Percentiles rank a stretch among this genome's conserved stretches.
phyloP scores from a whole-genome alignment of 345 rosid genomes.

The Stellera chamaejasme region DNA sequence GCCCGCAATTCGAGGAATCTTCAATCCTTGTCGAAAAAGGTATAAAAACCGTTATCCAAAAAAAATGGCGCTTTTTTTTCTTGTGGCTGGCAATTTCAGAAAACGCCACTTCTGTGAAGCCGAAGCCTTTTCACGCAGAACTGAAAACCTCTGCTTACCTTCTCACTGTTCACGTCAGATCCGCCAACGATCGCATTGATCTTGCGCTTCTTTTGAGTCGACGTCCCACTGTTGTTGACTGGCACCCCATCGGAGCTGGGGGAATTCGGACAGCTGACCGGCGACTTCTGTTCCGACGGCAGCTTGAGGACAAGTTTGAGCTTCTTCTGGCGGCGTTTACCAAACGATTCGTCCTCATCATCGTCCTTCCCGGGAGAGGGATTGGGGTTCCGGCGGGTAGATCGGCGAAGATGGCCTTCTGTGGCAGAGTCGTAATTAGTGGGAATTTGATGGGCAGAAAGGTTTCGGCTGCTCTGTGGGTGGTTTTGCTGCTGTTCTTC shows the following conservation, averaged over 20 bases:
- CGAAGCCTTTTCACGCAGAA: not conserved
- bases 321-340: slow-evolving; percentile 41
- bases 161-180: slow-evolving; percentile 29
- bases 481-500: slow-evolving; percentile 13
- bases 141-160: slow-evolving; percentile 26
- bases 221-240: slow-evolving; percentile 18
- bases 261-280: slow-evolving; percentile 17
- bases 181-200: slow-evolving; percentile 44
- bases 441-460: slow-evolving; percentile 15
- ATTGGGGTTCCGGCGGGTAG: slow-evolving; percentile 50
- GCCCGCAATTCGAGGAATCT: slow-evolving; percentile 44
- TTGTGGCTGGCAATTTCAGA: not conserved
- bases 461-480: not conserved
- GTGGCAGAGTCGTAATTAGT: slow-evolving; percentile 36
- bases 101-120: not conserved
- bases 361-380: slow-evolving; percentile 19
- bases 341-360: slow-evolving; percentile 19
- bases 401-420: slow-evolving; percentile 37
- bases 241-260: slow-evolving; percentile 20
- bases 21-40: slow-evolving; percentile 9
- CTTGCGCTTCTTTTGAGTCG: slow-evolving; percentile 31
- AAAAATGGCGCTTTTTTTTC: slow-evolving; percentile 22
- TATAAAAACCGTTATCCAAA: slow-evolving; percentile 7
- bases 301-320: slow-evolving; percentile 37
- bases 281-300: slow-evolving; percentile 22